These are phyloP conservation scores for Backusella sp. DNA, from an alignment of 192 early-diverging fungal genomes.

Conservation along the genomic window DNA sequence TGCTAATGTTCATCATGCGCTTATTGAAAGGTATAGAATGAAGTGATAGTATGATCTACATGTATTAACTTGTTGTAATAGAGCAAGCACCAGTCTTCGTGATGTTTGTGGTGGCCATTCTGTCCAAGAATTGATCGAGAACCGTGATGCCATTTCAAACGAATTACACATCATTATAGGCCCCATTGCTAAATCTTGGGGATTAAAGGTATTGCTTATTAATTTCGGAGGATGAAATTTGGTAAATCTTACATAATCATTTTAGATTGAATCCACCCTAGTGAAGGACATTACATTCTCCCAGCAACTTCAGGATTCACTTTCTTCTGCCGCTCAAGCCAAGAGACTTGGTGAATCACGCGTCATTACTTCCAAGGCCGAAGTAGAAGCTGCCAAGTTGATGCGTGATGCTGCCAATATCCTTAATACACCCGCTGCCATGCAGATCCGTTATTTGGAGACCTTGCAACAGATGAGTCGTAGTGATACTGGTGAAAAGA, in stretches of 20 bases:
- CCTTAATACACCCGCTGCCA: constrained; percentile 65
- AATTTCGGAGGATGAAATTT: background rate
- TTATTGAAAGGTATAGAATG: constrained; percentile 67
- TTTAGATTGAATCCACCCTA: constrained; percentile 67
- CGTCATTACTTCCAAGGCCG: constrained; percentile 86
- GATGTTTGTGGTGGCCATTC: constrained; percentile 77
- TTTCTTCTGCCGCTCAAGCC: constrained; percentile 86
- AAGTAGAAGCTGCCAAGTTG: constrained; percentile 73
- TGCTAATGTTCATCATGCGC: constrained; percentile 66
- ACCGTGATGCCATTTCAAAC: constrained; percentile 80
- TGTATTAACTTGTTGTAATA: constrained; percentile 1
- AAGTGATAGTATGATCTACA: background rate
- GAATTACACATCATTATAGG: constrained; percentile 87
- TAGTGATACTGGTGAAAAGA: constrained; percentile 63
- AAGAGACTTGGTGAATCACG: constrained; percentile 85
- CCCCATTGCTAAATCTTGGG: constrained; percentile 72
- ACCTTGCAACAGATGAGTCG: constrained; percentile 81
- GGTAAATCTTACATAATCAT: background rate
- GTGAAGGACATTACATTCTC: constrained; percentile 86
- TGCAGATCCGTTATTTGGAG: constrained; percentile 88
- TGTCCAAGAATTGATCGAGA: constrained; percentile 87
- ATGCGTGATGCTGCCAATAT: constrained; percentile 95
- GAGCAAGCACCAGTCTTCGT: constrained; percentile 84
- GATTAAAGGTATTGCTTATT: constrained; percentile 57
- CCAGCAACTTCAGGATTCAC: constrained; percentile 75